Evolutionary conservation across 75 land plant species (phyloP).

Genomic region (Cunninghamia lanceolata): DNA sequence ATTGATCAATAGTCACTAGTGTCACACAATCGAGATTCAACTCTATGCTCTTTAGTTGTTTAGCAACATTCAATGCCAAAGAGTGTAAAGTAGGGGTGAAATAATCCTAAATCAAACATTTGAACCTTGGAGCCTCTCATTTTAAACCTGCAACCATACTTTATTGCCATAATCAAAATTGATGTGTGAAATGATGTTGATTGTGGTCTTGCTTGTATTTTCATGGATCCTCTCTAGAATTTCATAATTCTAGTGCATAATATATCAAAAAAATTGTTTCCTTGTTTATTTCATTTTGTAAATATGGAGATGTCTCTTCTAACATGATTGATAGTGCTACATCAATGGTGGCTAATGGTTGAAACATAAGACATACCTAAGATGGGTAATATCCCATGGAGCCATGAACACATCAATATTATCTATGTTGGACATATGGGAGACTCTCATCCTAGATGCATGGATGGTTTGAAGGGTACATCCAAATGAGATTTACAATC

Average conservation of each 20-base stretch:
- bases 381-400: not conserved
- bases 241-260: not conserved
- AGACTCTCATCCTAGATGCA: not conserved
- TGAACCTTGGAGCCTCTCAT: not conserved
- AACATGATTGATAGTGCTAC: not conserved
- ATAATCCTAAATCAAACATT: not conserved
- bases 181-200: not conserved
- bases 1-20: no score
- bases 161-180: not conserved
- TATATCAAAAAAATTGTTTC: not conserved
- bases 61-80: no score
- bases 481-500: no score
- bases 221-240: not conserved
- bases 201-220: not conserved
- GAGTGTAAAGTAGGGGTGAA: no score
- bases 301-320: not conserved
- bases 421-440: not conserved
- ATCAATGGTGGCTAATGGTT: not conserved
- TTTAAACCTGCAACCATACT: no score
- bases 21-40: no score
- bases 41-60: no score
- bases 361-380: not conserved
- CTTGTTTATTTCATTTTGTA: not conserved
- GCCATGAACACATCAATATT: not conserved
- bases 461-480: no score